Percentiles rank a stretch among this genome's conserved stretches.
These are phyloP conservation scores for Hypoxylon sp. DNA, from an alignment of 2,329 filamentous ascomycete genomes.

Conservation along the genomic window DNA sequence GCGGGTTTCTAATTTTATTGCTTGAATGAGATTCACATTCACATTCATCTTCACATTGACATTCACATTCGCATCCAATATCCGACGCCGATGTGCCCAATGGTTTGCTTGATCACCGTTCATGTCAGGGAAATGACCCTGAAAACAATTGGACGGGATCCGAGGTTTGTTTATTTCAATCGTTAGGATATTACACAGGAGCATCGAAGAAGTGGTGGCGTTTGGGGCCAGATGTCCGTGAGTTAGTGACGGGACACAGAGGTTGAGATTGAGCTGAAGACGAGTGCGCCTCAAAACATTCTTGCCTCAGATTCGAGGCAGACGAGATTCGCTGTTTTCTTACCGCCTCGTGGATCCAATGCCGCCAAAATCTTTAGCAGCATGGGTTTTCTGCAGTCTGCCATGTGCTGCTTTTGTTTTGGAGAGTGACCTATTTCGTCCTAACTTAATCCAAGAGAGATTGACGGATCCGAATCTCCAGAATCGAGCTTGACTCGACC, in stretches of 20 bases:
- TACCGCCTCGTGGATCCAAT: constrained; percentile 24
- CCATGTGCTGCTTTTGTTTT: constrained; percentile 26
- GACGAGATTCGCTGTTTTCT: constrained; percentile 7
- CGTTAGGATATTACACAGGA: neutral
- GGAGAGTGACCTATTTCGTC: neutral
- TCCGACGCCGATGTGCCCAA: constrained; percentile 21
- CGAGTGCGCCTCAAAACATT: neutral
- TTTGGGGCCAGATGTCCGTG: constrained; percentile 2
- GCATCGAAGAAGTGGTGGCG: constrained; percentile 4
- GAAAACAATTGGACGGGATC: constrained; percentile 1
- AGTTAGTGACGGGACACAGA: neutral
- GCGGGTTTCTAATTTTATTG: constrained; percentile 11
- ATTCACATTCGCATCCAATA: constrained; percentile 13
- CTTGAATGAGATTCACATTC: constrained; percentile 10
- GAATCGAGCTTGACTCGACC: constrained; percentile 36
- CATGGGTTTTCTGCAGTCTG: constrained; percentile 14
- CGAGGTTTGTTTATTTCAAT: constrained; percentile 8
- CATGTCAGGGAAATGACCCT: neutral
- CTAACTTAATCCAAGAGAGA: constrained; percentile 1
- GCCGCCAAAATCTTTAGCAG: constrained; percentile 7
- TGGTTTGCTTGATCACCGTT: constrained; percentile 19
- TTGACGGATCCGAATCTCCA: constrained; percentile 32
- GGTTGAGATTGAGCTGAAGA: constrained; percentile 9
- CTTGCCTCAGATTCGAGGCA: constrained; percentile 5
- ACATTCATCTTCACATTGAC: neutral